phyloP scores from a whole-genome alignment of 2,329 filamentous ascomycete species.

The Ophiostoma perfectum region DNA sequence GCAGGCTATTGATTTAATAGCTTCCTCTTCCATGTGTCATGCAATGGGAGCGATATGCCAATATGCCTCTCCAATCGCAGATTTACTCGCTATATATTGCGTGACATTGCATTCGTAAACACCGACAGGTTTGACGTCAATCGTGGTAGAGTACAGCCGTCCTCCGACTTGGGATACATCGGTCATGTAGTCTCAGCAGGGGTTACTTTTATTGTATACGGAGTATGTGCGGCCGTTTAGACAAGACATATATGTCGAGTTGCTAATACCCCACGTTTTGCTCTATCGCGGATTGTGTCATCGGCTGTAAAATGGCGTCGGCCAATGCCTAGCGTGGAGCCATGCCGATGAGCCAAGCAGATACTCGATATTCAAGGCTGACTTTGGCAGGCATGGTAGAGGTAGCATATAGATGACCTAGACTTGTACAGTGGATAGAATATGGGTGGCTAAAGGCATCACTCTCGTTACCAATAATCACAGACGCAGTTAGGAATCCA shows the following conservation, averaged over 20 bases:
- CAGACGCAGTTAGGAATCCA: no score
- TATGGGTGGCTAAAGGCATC: no score
- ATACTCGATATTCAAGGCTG: not conserved
- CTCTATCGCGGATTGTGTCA: not conserved
- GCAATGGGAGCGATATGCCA: not conserved
- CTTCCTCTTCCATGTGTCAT: not conserved
- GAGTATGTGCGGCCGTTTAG: no score
- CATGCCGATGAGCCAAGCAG: no score
- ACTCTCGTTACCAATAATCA: no score
- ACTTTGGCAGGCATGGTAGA: no score
- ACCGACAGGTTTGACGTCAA: not conserved
- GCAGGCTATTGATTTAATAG: no score
- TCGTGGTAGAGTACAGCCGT: no score
- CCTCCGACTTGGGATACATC: not conserved
- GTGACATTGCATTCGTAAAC: slow-evolving; percentile 8
- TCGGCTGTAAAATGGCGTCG: not conserved
- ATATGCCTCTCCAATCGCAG: not conserved
- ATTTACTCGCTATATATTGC: not conserved
- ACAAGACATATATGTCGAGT: no score
- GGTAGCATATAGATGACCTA: no score
- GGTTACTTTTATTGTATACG: no score
- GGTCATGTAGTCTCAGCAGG: not conserved
- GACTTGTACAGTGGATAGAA: no score
- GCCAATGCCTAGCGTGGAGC: not conserved
- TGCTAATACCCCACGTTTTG: slow-evolving; percentile 1